A percentile compares a stretch with the other conserved stretches of the same genome.
These are phyloP conservation scores for Moesziomyces parantarcticus DNA, from an alignment of 1,284 basidiomycete species.

Conservation along the genomic window DNA sequence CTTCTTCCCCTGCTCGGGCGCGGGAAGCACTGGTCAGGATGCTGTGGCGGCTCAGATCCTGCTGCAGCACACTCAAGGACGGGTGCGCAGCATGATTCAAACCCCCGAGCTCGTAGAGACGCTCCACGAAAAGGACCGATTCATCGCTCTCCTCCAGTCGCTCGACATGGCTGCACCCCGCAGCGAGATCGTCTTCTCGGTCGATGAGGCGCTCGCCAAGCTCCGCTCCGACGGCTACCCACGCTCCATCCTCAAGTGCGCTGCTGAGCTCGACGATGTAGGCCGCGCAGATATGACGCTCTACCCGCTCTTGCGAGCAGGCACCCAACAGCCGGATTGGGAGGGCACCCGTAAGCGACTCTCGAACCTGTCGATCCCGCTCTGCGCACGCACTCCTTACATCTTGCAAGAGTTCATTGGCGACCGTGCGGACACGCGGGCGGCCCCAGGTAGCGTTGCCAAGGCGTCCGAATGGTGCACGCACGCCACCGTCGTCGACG, in stretches of 20 bases:
- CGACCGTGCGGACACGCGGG: conserved; percentile 47
- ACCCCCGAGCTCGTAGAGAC: conserved; percentile 68
- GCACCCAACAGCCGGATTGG: conserved; percentile 39
- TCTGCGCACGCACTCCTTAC: conserved; percentile 54
- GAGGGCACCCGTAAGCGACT: conserved; percentile 36
- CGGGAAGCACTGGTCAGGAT: conserved; percentile 69
- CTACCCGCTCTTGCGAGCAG: conserved; percentile 61
- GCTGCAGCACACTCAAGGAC: conserved; percentile 48
- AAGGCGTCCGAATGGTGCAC: conserved; percentile 69
- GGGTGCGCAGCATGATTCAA: conserved; percentile 67
- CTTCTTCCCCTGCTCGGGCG: conserved; percentile 69
- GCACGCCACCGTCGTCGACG: conserved; percentile 69
- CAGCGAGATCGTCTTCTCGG: conserved; percentile 65
- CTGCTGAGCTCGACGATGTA: conserved; percentile 68
- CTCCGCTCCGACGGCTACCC: conserved; percentile 45
- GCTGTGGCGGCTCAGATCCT: conserved; percentile 67
- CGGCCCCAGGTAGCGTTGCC: background rate
- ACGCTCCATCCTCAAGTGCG: conserved; percentile 66
- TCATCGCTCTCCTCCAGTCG: conserved; percentile 66
- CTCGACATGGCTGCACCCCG: conserved; percentile 66
- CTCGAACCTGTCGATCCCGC: conserved; percentile 45
- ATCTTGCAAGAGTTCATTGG: conserved; percentile 65
- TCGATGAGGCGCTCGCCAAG: conserved; percentile 66
- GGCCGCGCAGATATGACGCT: conserved; percentile 69
- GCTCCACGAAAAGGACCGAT: conserved; percentile 69